Evolutionary conservation across 1,284 basidiomycete species (phyloP), one percentile per base, ranked within the genome.

Genomic region (Leccinum subspadiceum): DNA sequence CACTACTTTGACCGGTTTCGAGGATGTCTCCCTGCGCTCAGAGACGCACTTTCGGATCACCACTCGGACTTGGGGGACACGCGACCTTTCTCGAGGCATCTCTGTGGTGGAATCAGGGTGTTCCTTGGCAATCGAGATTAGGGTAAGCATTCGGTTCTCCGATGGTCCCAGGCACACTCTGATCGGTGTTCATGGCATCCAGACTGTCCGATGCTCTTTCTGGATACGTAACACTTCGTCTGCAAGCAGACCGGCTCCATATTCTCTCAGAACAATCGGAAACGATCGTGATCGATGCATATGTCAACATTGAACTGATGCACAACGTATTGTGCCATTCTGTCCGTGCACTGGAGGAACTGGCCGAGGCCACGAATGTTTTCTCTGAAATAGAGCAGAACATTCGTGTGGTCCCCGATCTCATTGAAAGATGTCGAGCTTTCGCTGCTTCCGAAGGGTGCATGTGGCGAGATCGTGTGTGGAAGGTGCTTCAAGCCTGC

Each of bases 81-180:
- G 90, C 6, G 96, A 99, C 63, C 78, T 98, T 12, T 89, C 89
- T 68, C 83, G 93, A 59, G 94, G 90, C 5, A 75, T 93, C 22
- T 87, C 84, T 63, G 84, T 92, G 59, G 81, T 94, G 7, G 95
- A 98, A 75, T 94, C 90, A 53, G 81, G 86, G 2, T 87, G 90
- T 72, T 81, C 81, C 3, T 75, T 86, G 39, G 87, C 88, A 1
- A 66, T 94, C 5, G 81, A 75, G 84, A 67, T 70, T 76, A 53
- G 69, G 75, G 84, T 85, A 69, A 62, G 77, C 8, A 24, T 61
- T 3, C 22, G 33, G 2, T 4, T 54, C 10, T 35, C 22, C 54
- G 15, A 50, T 48, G 1, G 17, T 41, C 5, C 5, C 5, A 9
- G 20, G n/a, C 13, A 2, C 29, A 3, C 55, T 56, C 49, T 64